These are phyloP conservation scores for Rhytidiadelphus loreus DNA, from an alignment of 225 moss, liverwort and hornwort genomes.

Conservation along the genomic window DNA sequence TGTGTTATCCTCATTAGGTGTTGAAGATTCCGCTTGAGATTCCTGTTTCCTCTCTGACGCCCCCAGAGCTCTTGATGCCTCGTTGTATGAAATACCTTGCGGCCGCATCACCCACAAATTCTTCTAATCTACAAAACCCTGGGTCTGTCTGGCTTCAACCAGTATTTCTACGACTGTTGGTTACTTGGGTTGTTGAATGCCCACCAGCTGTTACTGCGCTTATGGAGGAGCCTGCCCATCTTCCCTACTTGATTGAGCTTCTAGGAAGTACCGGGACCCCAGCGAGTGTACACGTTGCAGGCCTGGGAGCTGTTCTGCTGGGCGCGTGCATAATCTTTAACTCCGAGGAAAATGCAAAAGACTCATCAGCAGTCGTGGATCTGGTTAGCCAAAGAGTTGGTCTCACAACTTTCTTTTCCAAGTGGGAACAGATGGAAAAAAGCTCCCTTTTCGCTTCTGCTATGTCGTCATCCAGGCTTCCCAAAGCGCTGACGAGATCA, in stretches of 20 bases:
- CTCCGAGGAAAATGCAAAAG: slow-evolving; percentile 48
- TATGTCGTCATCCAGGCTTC: slow-evolving; percentile 66
- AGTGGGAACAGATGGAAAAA: slow-evolving; percentile 90
- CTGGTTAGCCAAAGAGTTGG: slow-evolving; percentile 80
- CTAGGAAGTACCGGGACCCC: slow-evolving; percentile 61
- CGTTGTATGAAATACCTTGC: slow-evolving; percentile 92
- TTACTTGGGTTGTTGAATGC: slow-evolving; percentile 96
- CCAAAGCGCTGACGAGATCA: slow-evolving; percentile 82
- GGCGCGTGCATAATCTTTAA: slow-evolving; percentile 89
- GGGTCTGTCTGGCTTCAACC: slow-evolving; percentile 93
- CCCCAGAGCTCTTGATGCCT: slow-evolving; percentile 86
- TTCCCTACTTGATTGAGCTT: slow-evolving; percentile 85
- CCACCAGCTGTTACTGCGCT: slow-evolving; percentile 77
- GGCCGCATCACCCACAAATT: slow-evolving; percentile 55
- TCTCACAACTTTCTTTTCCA: slow-evolving; percentile 66
- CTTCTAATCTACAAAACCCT: slow-evolving; percentile 37
- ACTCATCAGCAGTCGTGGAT: slow-evolving; percentile 65
- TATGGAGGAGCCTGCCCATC: slow-evolving; percentile 76
- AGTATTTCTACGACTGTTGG: slow-evolving; percentile 76
- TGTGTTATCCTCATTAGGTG: slow-evolving; percentile 34
- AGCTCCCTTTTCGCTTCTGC: slow-evolving; percentile 70
- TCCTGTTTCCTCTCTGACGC: slow-evolving; percentile 53
- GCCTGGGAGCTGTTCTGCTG: slow-evolving; percentile 80
- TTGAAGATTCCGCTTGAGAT: slow-evolving; percentile 91
- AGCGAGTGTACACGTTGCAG: slow-evolving; percentile 93